A percentile compares a stretch with the other conserved stretches of the same genome.
Conservation (phyloP, 306 rosid species). For the Parietaria judaica region DNA sequence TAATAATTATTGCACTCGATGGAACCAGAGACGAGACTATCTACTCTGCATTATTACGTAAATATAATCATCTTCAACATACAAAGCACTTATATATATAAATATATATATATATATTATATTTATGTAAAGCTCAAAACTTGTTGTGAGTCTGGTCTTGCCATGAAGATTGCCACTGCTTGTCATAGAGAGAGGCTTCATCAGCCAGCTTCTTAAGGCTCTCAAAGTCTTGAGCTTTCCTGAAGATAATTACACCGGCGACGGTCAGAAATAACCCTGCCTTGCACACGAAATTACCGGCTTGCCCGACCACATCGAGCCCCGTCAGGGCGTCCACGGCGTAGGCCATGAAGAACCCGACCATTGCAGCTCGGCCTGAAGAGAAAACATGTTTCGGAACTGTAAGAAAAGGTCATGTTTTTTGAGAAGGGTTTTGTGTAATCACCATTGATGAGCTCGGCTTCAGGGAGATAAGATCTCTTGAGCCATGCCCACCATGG, state of each 20-base stretch:
- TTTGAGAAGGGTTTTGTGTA: background rate
- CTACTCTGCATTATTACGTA: no score
- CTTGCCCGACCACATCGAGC: slow-evolving; percentile 33
- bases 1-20: no score
- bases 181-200: slow-evolving; percentile 36
- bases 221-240: slow-evolving; percentile 22
- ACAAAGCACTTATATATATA: background rate
- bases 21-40: no score
- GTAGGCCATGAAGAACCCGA: slow-evolving; percentile 41
- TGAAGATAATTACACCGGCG: slow-evolving; percentile 20
- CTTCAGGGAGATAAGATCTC: slow-evolving; percentile 27
- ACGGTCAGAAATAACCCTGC: slow-evolving; percentile 27
- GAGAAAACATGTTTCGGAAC: background rate
- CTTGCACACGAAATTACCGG: slow-evolving; percentile 35
- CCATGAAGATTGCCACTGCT: slow-evolving; percentile 42
- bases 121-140: background rate
- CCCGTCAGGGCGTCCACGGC: slow-evolving; percentile 31
- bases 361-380: slow-evolving; percentile 40
- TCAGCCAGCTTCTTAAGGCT: slow-evolving; percentile 25
- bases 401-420: background rate
- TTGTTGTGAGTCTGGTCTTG: slow-evolving; percentile 16
- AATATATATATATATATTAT: no score
- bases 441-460: slow-evolving; percentile 32
- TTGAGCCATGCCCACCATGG: slow-evolving; percentile 48
- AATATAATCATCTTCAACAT: no score